A percentile compares a stretch with the other conserved stretches of the same genome.
These are phyloP conservation scores for Penicillium longicatenatum DNA, from an alignment of 495 filamentous ascomycete genomes.

Conservation along the genomic window DNA sequence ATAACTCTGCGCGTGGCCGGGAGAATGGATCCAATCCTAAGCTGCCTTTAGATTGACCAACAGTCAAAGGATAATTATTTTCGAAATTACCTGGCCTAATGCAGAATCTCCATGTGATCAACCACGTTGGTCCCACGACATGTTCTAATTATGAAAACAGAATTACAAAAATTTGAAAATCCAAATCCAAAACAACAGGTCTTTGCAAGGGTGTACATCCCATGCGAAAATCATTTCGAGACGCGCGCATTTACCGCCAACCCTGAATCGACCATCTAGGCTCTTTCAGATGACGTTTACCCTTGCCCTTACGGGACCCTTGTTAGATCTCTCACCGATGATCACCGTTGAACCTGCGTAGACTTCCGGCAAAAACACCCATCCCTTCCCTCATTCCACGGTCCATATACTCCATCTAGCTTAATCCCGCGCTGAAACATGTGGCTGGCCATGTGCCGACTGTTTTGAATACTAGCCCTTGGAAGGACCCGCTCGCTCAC, in stretches of 20 bases:
- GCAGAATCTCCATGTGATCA: slow-evolving; percentile 36
- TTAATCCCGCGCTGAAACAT: slow-evolving; percentile 27
- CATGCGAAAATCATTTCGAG: slow-evolving; percentile 25
- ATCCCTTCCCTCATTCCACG: slow-evolving; percentile 30
- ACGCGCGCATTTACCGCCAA: slow-evolving; percentile 21
- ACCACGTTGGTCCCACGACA: slow-evolving; percentile 39
- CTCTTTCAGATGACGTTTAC: slow-evolving; percentile 18
- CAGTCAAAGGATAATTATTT: neutral
- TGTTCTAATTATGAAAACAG: slow-evolving; percentile 15
- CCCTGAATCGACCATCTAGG: slow-evolving; percentile 16
- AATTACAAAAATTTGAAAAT: slow-evolving; percentile 6
- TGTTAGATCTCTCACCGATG: slow-evolving; percentile 23
- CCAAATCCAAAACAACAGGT: neutral
- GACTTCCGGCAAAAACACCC: slow-evolving; percentile 5
- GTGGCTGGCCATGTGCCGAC: slow-evolving; percentile 29
- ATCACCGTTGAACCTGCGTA: slow-evolving; percentile 19
- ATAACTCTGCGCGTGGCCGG: slow-evolving; percentile 21
- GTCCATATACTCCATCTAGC: slow-evolving; percentile 17
- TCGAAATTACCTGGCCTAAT: slow-evolving; percentile 18
- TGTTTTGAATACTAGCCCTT: neutral
- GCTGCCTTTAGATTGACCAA: neutral
- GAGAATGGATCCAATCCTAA: slow-evolving; percentile 14
- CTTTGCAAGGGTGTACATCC: slow-evolving; percentile 1
- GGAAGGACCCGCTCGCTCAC: neutral
- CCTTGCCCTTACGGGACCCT: slow-evolving; percentile 15